A percentile compares a stretch with the other conserved stretches of the same genome.
phyloP scores from a whole-genome alignment of 345 rosid species.

The Eucalyptus sideroxylon region DNA sequence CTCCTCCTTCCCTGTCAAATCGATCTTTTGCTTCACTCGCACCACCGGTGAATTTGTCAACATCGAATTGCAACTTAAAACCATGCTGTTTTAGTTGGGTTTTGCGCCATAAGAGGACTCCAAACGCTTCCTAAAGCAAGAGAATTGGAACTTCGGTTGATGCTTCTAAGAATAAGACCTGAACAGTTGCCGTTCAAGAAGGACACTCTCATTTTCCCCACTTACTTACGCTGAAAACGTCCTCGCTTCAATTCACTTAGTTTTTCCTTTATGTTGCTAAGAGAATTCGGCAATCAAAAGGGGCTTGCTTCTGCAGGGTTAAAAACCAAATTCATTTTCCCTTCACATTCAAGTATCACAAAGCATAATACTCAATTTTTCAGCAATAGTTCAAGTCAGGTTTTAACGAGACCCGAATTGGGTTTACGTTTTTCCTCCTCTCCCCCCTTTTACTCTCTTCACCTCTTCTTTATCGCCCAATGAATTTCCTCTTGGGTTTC shows the following conservation, averaged over 20 bases:
- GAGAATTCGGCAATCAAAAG: too few species aligned
- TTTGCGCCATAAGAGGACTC: background rate
- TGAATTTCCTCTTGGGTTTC: too few species aligned
- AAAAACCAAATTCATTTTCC: background rate
- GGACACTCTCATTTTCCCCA: too few species aligned
- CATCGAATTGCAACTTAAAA: constrained; percentile 10
- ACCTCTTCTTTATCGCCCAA: too few species aligned
- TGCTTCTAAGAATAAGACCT: too few species aligned
- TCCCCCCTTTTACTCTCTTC: too few species aligned
- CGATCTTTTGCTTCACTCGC: constrained; percentile 46
- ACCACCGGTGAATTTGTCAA: constrained; percentile 3
- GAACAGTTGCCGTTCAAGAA: too few species aligned
- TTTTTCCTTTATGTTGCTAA: accelerated
- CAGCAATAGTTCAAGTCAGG: too few species aligned
- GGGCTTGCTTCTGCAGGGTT: background rate
- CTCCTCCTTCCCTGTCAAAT: constrained; percentile 48
- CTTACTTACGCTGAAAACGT: too few species aligned
- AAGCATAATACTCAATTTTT: too few species aligned
- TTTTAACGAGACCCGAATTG: too few species aligned
- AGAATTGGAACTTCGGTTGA: background rate
- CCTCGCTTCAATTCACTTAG: background rate
- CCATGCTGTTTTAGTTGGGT: background rate
- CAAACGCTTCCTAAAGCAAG: background rate
- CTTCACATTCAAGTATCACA: background rate
- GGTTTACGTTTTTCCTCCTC: too few species aligned